Evolutionary conservation across 2,329 filamentous ascomycete species (phyloP), one percentile per base, ranked within the genome.

Genomic region (Didymella arachidicola): DNA sequence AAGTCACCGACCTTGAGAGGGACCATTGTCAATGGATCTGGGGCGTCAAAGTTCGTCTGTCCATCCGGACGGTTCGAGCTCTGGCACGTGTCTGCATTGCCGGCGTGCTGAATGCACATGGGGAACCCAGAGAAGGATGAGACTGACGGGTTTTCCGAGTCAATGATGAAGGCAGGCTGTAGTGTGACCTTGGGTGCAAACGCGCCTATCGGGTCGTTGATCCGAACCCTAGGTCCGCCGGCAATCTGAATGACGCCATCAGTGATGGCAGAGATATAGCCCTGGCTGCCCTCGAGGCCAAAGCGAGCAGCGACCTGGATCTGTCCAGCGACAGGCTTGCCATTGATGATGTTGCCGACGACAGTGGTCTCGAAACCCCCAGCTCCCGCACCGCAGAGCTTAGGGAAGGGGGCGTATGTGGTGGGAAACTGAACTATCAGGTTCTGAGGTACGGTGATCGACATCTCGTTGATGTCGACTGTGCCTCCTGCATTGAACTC

Each of bases 71-170:
- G 73, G 55, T 80, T 80, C 12, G 72, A 72, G 11, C 59, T 43
- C 7, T 77, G 77, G 58, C 79, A 81, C 16, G 72, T 68, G 0
- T 66, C 48, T 41, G 79, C 75, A 32, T 65, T 68, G 25, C 69
- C 57, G 22, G 77, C 78, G 16, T 82, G 74, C 0, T 80, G 81
- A 18, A 84, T 79, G 55, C 82, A 84, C 81, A 84, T 83, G 2
- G 82, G 82, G 49, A 83, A 83, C 0, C 82, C 82, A 12, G 79
- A 80, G 67, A 82, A 83, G 1, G 80, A 78, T 2, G 75, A 78
- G 52, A 84, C 76, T 48, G 78, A 80, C 0, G 82, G 82, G 57
- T 78, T 84, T 56, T 79, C 72, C 53, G 82, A 81, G 60, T 84
- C 82, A 1, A 80, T 80, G 0, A 80, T 79, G 70, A 82, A 82